Percentiles rank a stretch among this genome's conserved stretches.
These are phyloP conservation scores for Ceratobasidium sp. DNA, from an alignment of 1,284 basidiomycete species.

Conservation along the genomic window DNA sequence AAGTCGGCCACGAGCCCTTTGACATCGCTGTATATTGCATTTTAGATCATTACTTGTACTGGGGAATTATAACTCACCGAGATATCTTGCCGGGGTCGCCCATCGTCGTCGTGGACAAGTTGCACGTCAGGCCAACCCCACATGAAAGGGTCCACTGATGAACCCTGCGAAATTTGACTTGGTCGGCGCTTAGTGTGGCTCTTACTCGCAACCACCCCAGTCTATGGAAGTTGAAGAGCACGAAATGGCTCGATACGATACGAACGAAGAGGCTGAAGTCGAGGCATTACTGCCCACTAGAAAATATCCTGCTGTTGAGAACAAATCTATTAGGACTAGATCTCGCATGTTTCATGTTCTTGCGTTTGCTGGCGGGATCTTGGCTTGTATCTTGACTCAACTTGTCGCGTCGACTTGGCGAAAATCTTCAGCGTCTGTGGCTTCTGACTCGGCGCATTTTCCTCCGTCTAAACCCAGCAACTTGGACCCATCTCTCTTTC, in stretches of 20 bases:
- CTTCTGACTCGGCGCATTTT: constrained; percentile 60
- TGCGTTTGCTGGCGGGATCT: constrained; percentile 39
- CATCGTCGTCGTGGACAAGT: constrained; percentile 35
- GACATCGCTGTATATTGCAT: constrained; percentile 51
- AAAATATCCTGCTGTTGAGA: neutral
- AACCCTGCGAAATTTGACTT: constrained; percentile 9
- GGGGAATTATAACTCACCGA: constrained; percentile 7
- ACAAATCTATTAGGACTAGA: constrained; percentile 18
- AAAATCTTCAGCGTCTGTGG: neutral
- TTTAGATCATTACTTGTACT: neutral
- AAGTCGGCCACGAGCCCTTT: constrained; percentile 55
- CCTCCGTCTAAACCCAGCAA: constrained; percentile 82
- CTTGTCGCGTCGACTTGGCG: neutral
- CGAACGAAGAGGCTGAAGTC: constrained; percentile 15
- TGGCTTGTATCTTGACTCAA: constrained; percentile 27
- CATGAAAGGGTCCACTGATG: constrained; percentile 24
- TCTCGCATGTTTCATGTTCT: constrained; percentile 41
- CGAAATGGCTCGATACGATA: constrained; percentile 24
- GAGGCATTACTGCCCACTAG: constrained; percentile 12
- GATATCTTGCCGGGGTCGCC: constrained; percentile 37
- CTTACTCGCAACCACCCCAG: neutral
- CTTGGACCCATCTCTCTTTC: constrained; percentile 75
- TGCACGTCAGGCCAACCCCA: constrained; percentile 12
- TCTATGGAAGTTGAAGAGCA: constrained; percentile 30
- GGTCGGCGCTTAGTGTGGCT: constrained; percentile 13